These are phyloP conservation scores for Ceratobasidium theobromae DNA, from an alignment of 1,284 basidiomycete species.

Conservation along the genomic window DNA sequence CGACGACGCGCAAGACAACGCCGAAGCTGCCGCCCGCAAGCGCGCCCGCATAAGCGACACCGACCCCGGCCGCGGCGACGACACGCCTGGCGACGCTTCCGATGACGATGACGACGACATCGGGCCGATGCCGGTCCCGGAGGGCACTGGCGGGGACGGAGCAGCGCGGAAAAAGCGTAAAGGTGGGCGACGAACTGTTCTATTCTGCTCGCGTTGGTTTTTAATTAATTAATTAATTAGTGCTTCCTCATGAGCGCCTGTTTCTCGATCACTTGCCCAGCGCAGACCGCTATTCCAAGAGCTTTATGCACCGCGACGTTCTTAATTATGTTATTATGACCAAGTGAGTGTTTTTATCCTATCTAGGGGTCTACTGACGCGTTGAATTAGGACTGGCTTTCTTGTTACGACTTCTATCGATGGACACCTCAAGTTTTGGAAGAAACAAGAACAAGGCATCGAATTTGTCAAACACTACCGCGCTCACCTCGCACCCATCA, in stretches of 20 bases:
- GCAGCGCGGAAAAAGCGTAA: slow-evolving; percentile 42
- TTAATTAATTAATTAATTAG: slow-evolving; percentile 41
- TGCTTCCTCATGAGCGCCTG: slow-evolving; percentile 75
- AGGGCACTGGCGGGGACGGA: slow-evolving; percentile 32
- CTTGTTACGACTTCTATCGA: slow-evolving; percentile 93
- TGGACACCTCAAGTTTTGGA: slow-evolving; percentile 97
- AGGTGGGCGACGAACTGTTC: too few species aligned
- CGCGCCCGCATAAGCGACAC: slow-evolving; percentile 1
- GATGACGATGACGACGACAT: slow-evolving; percentile 44
- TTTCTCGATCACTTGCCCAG: slow-evolving; percentile 91
- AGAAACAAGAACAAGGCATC: slow-evolving; percentile 91
- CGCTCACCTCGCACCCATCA: slow-evolving; percentile 82
- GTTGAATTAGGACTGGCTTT: slow-evolving; percentile 74
- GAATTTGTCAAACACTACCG: slow-evolving; percentile 95
- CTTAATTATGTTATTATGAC: slow-evolving; percentile 88
- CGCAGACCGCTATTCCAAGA: slow-evolving; percentile 93
- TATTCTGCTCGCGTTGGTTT: neutral
- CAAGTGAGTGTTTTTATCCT: slow-evolving; percentile 53
- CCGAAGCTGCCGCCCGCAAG: slow-evolving; percentile 17
- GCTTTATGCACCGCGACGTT: slow-evolving; percentile 96
- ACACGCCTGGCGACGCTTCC: slow-evolving; percentile 7
- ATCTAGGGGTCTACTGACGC: slow-evolving; percentile 30
- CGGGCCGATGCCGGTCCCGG: slow-evolving; percentile 44
- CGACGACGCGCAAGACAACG: slow-evolving; percentile 29
- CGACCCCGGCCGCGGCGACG: neutral